Conservation (phyloP, 768 basidiomycete species). For the Tremella mesenterica region DNA sequence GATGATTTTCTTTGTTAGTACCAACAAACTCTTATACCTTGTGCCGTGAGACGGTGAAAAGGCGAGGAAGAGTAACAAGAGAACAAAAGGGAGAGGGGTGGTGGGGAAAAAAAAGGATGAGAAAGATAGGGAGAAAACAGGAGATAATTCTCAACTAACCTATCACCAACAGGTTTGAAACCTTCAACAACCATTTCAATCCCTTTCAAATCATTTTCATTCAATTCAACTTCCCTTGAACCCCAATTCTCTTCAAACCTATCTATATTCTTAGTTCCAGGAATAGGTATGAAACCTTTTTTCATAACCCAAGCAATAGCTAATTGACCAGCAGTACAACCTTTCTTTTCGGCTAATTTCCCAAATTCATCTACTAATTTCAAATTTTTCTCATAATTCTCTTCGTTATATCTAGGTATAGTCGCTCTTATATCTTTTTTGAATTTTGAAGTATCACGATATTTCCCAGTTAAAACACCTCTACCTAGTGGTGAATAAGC, state of each 20-base stretch:
- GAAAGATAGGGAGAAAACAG: too few relatives aligned
- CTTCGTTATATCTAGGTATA: slow-evolving; percentile 41
- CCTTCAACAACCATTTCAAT: too few relatives aligned
- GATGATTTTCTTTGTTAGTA: too few relatives aligned
- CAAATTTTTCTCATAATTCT: slow-evolving; percentile 45
- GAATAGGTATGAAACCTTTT: slow-evolving; percentile 34
- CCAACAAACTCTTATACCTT: too few relatives aligned
- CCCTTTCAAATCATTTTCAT: slow-evolving; percentile 29
- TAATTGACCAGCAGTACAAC: slow-evolving; percentile 44
- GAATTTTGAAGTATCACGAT: slow-evolving; percentile 24
- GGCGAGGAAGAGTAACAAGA: too few relatives aligned
- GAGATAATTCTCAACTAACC: too few relatives aligned
- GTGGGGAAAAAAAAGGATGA: too few relatives aligned
- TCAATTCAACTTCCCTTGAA: slow-evolving; percentile 20
- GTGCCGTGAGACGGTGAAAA: too few relatives aligned
- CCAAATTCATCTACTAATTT: slow-evolving; percentile 44
- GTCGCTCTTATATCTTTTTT: slow-evolving; percentile 34
- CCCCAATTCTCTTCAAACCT: slow-evolving; percentile 37
- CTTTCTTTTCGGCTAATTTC: slow-evolving; percentile 40
- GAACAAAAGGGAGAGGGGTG: too few relatives aligned
- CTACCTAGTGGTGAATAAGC: slow-evolving; percentile 48
- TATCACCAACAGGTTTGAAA: too few relatives aligned
- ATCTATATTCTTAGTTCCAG: slow-evolving; percentile 18
- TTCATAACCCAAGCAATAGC: slow-evolving; percentile 44
- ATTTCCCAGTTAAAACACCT: slow-evolving; percentile 43